Conservation (phyloP, 1,284 basidiomycete genomes). For the Irpex lacteus region DNA sequence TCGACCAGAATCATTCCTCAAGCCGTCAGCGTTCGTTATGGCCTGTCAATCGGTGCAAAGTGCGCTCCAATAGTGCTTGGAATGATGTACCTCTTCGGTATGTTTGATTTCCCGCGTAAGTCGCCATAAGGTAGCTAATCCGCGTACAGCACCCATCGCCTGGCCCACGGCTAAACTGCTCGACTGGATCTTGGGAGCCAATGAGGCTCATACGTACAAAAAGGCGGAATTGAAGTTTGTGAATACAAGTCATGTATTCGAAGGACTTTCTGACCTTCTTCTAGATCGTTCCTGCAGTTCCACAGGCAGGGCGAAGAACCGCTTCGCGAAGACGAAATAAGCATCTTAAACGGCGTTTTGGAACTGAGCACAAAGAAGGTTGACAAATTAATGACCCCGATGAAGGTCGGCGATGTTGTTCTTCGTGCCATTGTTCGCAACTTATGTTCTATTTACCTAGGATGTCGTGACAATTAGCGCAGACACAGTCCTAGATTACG, state of each 20-base stretch:
- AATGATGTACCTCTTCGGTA: constrained; percentile 81
- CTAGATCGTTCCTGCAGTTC: constrained; percentile 82
- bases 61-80: constrained; percentile 80
- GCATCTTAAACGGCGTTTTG: constrained; percentile 85
- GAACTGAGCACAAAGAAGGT: constrained; percentile 85
- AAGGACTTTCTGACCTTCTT: not conserved
- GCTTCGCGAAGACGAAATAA: constrained; percentile 85
- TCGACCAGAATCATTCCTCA: constrained; percentile 79
- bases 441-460: constrained; percentile 30
- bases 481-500: constrained; percentile 80
- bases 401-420: constrained; percentile 44
- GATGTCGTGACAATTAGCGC: constrained; percentile 78
- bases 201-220: constrained; percentile 80
- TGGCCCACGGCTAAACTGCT: constrained; percentile 89
- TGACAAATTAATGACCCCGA: constrained; percentile 85
- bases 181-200: constrained; percentile 72
- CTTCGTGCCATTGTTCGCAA: not conserved
- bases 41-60: constrained; percentile 83
- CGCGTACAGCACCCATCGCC: constrained; percentile 68
- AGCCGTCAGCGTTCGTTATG: constrained; percentile 85
- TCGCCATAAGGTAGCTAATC: not conserved
- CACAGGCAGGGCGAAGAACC: constrained; percentile 87
- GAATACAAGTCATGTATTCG: not conserved
- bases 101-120: constrained; percentile 16
- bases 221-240: constrained; percentile 80